Evolutionary conservation across 306 rosid genomes (phyloP).

Genomic region (Castanea mollissima): DNA sequence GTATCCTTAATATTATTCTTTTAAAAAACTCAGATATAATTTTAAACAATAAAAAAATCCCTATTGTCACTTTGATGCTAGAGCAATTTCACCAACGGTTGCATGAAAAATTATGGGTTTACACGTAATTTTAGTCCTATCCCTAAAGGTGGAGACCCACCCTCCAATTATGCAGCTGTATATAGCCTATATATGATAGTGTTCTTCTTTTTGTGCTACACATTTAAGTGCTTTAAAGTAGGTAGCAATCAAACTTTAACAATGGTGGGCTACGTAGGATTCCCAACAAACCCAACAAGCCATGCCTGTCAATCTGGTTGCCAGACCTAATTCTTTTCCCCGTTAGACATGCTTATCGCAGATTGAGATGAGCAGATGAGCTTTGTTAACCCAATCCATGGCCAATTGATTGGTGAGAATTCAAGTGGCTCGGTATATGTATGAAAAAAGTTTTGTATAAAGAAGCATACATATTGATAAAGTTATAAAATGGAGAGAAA

Average conservation of each 20-base stretch:
- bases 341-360: background rate
- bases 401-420: background rate
- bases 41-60: background rate
- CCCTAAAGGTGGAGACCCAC: constrained; percentile 17
- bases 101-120: background rate
- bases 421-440: background rate
- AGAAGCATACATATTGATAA: no score
- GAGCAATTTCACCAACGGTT: background rate
- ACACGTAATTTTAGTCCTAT: background rate
- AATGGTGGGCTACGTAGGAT: constrained; percentile 48
- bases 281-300: constrained; percentile 34
- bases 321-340: constrained; percentile 17
- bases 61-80: background rate
- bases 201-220: constrained; percentile 17
- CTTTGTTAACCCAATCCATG: background rate
- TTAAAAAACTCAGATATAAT: no score
- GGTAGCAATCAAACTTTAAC: constrained; percentile 10
- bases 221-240: constrained; percentile 30
- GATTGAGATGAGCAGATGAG: background rate
- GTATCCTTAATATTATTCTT: no score
- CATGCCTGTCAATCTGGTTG: background rate
- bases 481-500: background rate
- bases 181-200: background rate
- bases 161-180: background rate
- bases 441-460: background rate